These are phyloP conservation scores for Caloboletus inedulis DNA, from an alignment of 1,284 basidiomycete species.

Conservation along the genomic window DNA sequence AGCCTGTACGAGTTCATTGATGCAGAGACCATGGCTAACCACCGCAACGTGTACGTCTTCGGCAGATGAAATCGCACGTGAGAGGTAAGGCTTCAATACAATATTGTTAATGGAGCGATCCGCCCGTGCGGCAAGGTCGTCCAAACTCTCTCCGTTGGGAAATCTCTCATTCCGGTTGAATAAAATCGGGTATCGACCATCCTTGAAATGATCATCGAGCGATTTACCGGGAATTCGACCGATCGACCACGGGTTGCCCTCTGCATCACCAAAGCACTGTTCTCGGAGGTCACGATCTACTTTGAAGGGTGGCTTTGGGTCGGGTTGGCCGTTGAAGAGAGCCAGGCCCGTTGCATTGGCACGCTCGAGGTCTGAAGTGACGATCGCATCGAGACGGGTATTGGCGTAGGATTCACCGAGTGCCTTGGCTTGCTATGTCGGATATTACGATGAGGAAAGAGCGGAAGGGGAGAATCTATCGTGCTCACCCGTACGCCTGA, in stretches of 20 bases:
- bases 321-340: constrained; percentile 48
- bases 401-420: constrained; percentile 63
- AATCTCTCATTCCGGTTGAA: constrained; percentile 54
- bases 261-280: constrained; percentile 71
- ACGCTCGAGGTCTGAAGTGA: constrained; percentile 78
- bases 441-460: neutral
- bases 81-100: constrained; percentile 56
- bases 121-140: constrained; percentile 66
- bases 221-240: constrained; percentile 33
- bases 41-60: constrained; percentile 59
- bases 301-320: constrained; percentile 54
- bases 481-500: constrained; percentile 63
- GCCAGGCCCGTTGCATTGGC: constrained; percentile 70
- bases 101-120: constrained; percentile 55
- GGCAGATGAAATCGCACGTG: constrained; percentile 37
- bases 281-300: constrained; percentile 56
- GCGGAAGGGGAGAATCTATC: neutral
- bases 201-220: constrained; percentile 49
- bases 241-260: constrained; percentile 56
- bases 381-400: constrained; percentile 62
- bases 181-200: constrained; percentile 51
- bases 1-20: constrained; percentile 59
- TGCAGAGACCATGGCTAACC: constrained; percentile 79
- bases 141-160: constrained; percentile 69
- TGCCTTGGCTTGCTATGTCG: constrained; percentile 79